Evolutionary conservation across 2,329 filamentous ascomycete genomes (phyloP).

Genomic region (Passalora sequoiae): DNA sequence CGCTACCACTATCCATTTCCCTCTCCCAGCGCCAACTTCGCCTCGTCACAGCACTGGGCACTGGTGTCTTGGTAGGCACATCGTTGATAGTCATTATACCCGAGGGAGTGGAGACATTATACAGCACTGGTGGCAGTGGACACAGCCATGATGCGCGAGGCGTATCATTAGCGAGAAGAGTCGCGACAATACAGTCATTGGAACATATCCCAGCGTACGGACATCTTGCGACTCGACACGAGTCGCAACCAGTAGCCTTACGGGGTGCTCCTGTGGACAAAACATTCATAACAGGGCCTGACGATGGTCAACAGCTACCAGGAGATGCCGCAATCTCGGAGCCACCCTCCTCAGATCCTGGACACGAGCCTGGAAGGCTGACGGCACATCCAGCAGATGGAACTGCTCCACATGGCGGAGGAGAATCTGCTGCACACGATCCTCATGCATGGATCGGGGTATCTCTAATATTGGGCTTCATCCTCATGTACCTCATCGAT

Average conservation of each 20-base stretch:
- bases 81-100: conserved; percentile 96
- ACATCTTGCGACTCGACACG: neutral
- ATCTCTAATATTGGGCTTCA: conserved; percentile 79
- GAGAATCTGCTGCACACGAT: conserved; percentile 35
- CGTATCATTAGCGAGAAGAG: neutral
- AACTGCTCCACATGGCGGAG: neutral
- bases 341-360: conserved; percentile 12
- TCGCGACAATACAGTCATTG: neutral
- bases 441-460: conserved; percentile 78
- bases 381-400: neutral
- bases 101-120: conserved; percentile 88
- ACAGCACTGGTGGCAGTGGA: conserved; percentile 46
- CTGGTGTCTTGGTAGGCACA: conserved; percentile 90
- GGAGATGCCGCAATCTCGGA: conserved; percentile 15
- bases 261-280: conserved; percentile 8
- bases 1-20: conserved; percentile 81
- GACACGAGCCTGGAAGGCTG: conserved; percentile 15
- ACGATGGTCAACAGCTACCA: conserved; percentile 24
- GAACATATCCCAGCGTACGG: neutral
- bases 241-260: conserved; percentile 2
- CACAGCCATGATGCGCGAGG: conserved; percentile 18
- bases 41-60: conserved; percentile 84
- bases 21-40: conserved; percentile 82
- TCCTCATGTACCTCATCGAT: conserved; percentile 96
- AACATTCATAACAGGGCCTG: conserved; percentile 27